Percentiles rank a stretch among this genome's conserved stretches.
Evolutionary conservation across 1,284 basidiomycete genomes (phyloP).

Genomic region (Boletus subluridellus): DNA sequence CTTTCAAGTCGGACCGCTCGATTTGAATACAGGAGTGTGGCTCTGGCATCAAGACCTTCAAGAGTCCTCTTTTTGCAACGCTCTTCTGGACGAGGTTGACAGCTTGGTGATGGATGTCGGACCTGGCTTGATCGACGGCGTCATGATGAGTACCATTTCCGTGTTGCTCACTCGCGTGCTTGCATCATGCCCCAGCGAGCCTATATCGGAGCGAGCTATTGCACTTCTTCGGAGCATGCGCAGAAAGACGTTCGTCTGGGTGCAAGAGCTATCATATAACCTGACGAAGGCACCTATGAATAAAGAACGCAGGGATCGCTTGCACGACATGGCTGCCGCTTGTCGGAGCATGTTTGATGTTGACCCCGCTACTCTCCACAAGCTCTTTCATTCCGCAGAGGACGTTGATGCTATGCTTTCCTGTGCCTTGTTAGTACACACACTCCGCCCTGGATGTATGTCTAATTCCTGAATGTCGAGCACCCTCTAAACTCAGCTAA

Average conservation of each 20-base stretch:
- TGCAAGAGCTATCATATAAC: too few species aligned
- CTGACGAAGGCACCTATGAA: slow-evolving; percentile 20
- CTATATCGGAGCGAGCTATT: slow-evolving; percentile 2
- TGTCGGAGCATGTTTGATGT: slow-evolving; percentile 43
- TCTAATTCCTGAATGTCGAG: not conserved
- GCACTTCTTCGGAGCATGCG: slow-evolving; percentile 24
- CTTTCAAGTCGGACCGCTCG: not conserved
- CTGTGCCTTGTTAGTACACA: slow-evolving; percentile 34
- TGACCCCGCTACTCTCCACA: slow-evolving; percentile 10
- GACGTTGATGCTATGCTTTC: slow-evolving; percentile 27
- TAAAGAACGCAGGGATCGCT: slow-evolving; percentile 20
- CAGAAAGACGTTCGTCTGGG: too few species aligned
- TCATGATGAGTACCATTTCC: slow-evolving; percentile 36
- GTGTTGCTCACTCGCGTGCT: slow-evolving; percentile 35
- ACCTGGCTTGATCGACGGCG: slow-evolving; percentile 39
- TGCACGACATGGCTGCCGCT: slow-evolving; percentile 35
- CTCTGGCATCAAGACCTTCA: too few species aligned
- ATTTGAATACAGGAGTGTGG: not conserved
- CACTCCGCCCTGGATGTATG: not conserved
- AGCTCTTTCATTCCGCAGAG: not conserved
- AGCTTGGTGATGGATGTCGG: slow-evolving; percentile 27
- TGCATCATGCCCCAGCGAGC: slow-evolving; percentile 16
- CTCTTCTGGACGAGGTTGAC: slow-evolving; percentile 23
- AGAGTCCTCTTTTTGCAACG: too few species aligned
- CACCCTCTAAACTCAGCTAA: not conserved